Evolutionary conservation across 2,329 filamentous ascomycete genomes (phyloP), one percentile per base, ranked within the genome.

Genomic region (Fusarium nematophilum): DNA sequence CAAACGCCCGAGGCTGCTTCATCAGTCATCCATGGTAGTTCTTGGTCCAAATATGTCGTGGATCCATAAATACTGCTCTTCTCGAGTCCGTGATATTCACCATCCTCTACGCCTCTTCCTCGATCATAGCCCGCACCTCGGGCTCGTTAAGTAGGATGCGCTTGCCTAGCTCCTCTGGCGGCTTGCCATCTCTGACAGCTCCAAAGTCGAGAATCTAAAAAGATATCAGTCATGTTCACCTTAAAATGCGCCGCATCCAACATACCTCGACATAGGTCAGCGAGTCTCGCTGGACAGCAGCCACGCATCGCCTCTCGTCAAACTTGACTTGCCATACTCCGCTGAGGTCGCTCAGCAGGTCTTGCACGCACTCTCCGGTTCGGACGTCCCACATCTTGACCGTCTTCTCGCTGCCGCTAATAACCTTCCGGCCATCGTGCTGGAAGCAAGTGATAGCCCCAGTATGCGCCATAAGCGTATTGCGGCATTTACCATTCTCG

Each of bases 251-350:
- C 1, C 8, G 6, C 15, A 7, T 11, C 42, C 10, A 26, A 77
- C 87, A 79, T 75, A 97, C 95, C 86, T 99, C 95, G 54, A 99
- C 93, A 75, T 96, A 99, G 15, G 95, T 99, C 68, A 97, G 78
- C 69, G 88, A 89, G 64, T 97, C 92, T 51, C 95, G 86, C 80
- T 99, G 95, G 52, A 99, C 95, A 37, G 95, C 95, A 56, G 95
- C 95, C 53, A 99, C 95, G 74, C 95, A 99, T 73, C 94, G 86
- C 65, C 95, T 85, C 72, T 96, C 92, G 70, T 99, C 93, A 78
- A 99, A 99, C 70, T 95, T 95, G 70, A 99, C 95, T 79, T 99
- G 95, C 95, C 95, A 99, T 7, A 99, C 95, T n/a, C 94, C 93
- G 65, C 90, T 94, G 29, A 99, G 83, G 70, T 97, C 93, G 11